Conservation (phyloP, 371 early-diverging fungal genomes). For the Capniomyces stellatus region DNA sequence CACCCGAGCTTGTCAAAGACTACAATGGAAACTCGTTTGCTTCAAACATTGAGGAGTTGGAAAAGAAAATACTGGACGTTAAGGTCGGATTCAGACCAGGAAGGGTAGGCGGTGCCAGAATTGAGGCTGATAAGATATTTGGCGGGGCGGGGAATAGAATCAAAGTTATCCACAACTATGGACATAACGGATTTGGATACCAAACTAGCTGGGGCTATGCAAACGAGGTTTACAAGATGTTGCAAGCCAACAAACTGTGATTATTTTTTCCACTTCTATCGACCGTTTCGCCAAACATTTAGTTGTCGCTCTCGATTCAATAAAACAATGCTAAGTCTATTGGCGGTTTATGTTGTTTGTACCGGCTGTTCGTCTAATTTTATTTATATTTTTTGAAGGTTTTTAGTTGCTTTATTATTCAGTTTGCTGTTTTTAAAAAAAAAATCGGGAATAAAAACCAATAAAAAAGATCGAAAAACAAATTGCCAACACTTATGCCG, state of each 20-base stretch:
- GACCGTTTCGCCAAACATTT: no score
- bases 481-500: no score
- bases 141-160: constrained; percentile 3
- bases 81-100: constrained; percentile 35
- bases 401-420: no score
- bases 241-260: constrained; percentile 3
- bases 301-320: no score
- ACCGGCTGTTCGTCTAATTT: no score
- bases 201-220: constrained; percentile 33
- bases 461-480: no score
- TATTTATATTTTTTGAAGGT: no score
- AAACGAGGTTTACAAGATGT: constrained; percentile 13
- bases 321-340: no score
- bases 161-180: constrained; percentile 31
- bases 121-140: constrained; percentile 18
- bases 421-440: no score
- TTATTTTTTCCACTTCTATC: no score
- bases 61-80: constrained; percentile 17
- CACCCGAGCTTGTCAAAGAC: constrained; percentile 25
- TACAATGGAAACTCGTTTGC: constrained; percentile 5
- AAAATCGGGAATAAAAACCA: no score
- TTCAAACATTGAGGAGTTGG: not conserved
- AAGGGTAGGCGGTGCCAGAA: constrained; percentile 30
- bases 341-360: no score
- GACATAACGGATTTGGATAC: constrained; percentile 35